A percentile compares a stretch with the other conserved stretches of the same genome.
Evolutionary conservation across 2,329 filamentous ascomycete species (phyloP).

Genomic region (Fusarium avenaceum): DNA sequence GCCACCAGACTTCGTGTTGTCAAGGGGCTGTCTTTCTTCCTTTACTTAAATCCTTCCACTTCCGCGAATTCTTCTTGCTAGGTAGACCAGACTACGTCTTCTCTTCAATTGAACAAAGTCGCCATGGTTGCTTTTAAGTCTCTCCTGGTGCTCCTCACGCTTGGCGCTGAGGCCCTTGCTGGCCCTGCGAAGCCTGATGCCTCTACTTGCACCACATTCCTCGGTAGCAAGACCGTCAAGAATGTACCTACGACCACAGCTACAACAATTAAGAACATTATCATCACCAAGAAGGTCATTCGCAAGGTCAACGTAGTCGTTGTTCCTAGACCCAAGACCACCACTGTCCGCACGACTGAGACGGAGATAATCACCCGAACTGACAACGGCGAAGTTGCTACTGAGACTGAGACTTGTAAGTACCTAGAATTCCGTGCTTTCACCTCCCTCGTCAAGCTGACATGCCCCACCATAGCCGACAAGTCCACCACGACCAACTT

Average conservation of each 20-base stretch:
- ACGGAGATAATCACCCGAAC: neutral
- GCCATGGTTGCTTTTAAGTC: slow-evolving; percentile 1
- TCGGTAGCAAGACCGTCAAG: no score
- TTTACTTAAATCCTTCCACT: no score
- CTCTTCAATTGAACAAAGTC: neutral
- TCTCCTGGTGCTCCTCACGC: neutral
- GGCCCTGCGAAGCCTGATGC: neutral
- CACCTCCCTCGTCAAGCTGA: neutral
- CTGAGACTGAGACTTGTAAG: neutral
- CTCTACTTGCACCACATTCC: neutral
- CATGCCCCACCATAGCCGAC: neutral
- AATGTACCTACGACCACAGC: neutral
- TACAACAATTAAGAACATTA: neutral
- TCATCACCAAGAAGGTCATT: slow-evolving; percentile 7
- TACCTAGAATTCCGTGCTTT: neutral
- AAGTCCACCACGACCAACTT: no score
- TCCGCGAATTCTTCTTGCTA: no score
- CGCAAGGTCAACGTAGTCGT: slow-evolving; percentile 6
- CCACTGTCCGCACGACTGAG: neutral
- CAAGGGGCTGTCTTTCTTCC: no score
- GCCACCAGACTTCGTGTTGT: no score
- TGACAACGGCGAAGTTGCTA: neutral
- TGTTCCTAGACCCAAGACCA: neutral
- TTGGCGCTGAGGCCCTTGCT: neutral
- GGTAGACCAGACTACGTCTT: no score